Conservation (phyloP, 2,329 filamentous ascomycete genomes). For the Geoglossum cookeanum region DNA sequence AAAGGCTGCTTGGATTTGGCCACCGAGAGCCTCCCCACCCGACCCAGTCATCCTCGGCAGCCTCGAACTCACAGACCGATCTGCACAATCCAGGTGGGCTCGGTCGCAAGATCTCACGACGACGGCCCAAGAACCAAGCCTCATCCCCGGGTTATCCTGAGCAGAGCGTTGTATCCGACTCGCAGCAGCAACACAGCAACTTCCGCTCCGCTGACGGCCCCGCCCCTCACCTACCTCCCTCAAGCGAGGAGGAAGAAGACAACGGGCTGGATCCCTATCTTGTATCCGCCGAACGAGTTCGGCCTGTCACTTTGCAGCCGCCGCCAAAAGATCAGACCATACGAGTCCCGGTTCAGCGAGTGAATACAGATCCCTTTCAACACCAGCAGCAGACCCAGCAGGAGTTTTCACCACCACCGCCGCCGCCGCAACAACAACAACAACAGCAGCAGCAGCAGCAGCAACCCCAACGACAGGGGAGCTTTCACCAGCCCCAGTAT, state of each 20-base stretch:
- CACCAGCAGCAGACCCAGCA: constrained; percentile 2
- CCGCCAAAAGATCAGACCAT: constrained; percentile 6
- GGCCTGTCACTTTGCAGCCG: constrained; percentile 19
- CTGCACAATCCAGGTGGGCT: constrained; percentile 7
- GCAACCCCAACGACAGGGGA: neutral
- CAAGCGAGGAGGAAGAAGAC: constrained; percentile 8
- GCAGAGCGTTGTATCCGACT: constrained; percentile 6
- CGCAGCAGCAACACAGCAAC: neutral
- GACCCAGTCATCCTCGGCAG: neutral
- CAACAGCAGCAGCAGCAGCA: neutral
- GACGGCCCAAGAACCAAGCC: constrained; percentile 10
- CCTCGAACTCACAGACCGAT: constrained; percentile 1
- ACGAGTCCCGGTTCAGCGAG: neutral
- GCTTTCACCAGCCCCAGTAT: neutral
- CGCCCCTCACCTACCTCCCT: constrained; percentile 5
- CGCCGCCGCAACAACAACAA: neutral
- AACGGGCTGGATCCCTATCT: constrained; percentile 5
- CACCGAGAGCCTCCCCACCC: neutral
- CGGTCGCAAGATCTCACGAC: constrained; percentile 14
- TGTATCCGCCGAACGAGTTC: constrained; percentile 22
- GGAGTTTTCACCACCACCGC: neutral
- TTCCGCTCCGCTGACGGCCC: constrained; percentile 3
- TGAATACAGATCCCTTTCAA: neutral
- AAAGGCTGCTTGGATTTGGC: neutral
- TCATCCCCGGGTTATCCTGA: constrained; percentile 5